Base-by-base conservation (phyloP, 768 basidiomycete species). In the Tricholoma saponaceum region DNA sequence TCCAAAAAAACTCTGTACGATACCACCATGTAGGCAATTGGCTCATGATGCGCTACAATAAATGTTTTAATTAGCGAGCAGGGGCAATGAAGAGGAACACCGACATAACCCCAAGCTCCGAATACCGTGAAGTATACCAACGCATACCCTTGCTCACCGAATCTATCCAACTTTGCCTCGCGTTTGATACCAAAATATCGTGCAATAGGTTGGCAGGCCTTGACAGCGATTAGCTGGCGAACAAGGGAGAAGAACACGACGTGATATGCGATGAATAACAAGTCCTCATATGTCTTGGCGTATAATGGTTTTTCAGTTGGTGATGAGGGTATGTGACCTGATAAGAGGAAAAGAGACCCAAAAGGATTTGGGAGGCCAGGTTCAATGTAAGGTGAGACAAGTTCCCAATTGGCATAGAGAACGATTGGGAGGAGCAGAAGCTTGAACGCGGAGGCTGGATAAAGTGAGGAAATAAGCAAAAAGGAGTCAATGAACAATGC, bases 111-210 rank as follows among this genome's bases (percentile, higher is more conserved):
- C 79, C 89, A 87, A 2, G 74, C 64, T 7, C 90, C 87, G 60
- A 86, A 86, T 60, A 84, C 55, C 1, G 75, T 63, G 63, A 92
- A 95, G 71, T 98, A 99, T 13, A 91, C 61, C 46, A 91, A 52
- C 0, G 94, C 91, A 70, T 99, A 97, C 0, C 83, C 85, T 67
- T 96, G 96, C 74, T 99, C 96, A 18, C 86, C 90, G 66, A 98
- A 98, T 33, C 96, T 78, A 55, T 86, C 83, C 13, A 94, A 70
- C 70, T 95, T 97, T 22, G 68, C 67, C 57, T 73, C 70, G 60
- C 79, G 84, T 65, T 75, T 81, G 51, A 99, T 81, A 2, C 94
- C 89, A 55, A 88, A 85, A 58, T 79, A 77, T 32, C 76, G 79
- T 0, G 89, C 95, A 35, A 94, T 61, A 1, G 89, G 90, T 22